Evolutionary conservation across 371 early-diverging fungal genomes (phyloP).

Genomic region (Haplosporangium sp.): DNA sequence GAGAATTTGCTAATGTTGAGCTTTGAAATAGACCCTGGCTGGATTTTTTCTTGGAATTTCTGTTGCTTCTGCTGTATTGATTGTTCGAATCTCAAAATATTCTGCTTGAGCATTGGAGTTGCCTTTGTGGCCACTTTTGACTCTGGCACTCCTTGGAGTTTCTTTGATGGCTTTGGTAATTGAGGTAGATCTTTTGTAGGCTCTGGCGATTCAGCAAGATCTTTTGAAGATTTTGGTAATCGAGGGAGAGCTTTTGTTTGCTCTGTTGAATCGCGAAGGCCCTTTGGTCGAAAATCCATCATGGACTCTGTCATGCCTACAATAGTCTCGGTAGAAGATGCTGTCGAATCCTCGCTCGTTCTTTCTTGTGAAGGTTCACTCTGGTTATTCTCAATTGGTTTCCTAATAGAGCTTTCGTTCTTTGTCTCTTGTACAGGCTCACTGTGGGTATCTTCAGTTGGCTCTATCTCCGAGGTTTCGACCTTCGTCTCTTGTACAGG

Average conservation of each 20-base stretch:
- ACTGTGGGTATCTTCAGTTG: too few species aligned
- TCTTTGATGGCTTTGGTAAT: not conserved
- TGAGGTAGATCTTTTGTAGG: not conserved
- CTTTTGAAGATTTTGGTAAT: not conserved
- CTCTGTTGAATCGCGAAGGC: not conserved
- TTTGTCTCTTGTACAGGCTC: too few species aligned
- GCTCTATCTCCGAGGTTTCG: too few species aligned
- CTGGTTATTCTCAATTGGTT: not conserved
- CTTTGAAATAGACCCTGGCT: not conserved
- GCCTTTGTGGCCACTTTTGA: not conserved
- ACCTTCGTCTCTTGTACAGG: too few species aligned
- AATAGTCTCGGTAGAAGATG: constrained; percentile 17
- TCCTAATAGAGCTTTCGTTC: too few species aligned
- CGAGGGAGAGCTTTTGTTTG: not conserved
- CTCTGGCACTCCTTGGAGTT: not conserved
- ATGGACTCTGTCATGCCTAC: not conserved
- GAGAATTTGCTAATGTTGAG: not conserved
- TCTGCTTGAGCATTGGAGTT: not conserved
- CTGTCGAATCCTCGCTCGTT: constrained; percentile 14
- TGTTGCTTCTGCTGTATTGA: not conserved
- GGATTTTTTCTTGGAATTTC: not conserved
- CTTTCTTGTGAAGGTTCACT: not conserved
- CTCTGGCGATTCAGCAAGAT: not conserved
- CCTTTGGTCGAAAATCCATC: too few species aligned
- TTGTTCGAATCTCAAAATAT: not conserved